A percentile compares a stretch with the other conserved stretches of the same genome.
These are phyloP conservation scores for Heterococcus sp. DNA, from an alignment of 108 stramenopile species.

Conservation along the genomic window DNA sequence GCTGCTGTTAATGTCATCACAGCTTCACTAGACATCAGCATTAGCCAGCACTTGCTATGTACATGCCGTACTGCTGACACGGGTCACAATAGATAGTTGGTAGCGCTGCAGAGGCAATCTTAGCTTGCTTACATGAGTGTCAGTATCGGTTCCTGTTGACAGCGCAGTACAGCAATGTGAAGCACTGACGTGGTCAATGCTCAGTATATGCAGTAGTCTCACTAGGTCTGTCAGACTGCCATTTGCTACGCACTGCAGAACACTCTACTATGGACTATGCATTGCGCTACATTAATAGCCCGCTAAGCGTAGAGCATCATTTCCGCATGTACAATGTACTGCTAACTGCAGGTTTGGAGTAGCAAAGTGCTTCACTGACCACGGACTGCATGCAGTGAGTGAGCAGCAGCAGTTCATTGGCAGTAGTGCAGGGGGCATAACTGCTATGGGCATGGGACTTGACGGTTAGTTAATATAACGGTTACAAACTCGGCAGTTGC, in stretches of 20 bases:
- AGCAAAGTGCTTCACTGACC: slow-evolving; percentile 51
- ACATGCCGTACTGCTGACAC: background rate
- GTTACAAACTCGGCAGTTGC: too few species aligned
- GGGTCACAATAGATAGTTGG: background rate
- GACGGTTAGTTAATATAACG: slow-evolving; percentile 5
- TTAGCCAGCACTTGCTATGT: background rate
- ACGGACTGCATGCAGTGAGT: slow-evolving; percentile 31
- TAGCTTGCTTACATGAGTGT: background rate
- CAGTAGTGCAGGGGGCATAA: slow-evolving; percentile 54
- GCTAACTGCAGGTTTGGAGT: slow-evolving; percentile 59
- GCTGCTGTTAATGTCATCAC: background rate
- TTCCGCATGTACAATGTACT: slow-evolving; percentile 53
- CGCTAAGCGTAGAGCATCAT: background rate
- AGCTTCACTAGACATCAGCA: background rate
- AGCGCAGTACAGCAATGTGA: background rate
- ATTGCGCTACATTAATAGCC: too few species aligned
- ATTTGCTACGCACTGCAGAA: background rate
- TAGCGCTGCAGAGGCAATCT: background rate
- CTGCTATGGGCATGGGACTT: slow-evolving; percentile 44
- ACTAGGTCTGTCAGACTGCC: background rate
- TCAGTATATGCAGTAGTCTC: background rate
- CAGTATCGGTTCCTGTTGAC: background rate
- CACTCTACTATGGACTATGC: too few species aligned
- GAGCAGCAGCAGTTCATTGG: slow-evolving; percentile 38
- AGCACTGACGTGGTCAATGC: background rate